These are phyloP conservation scores for Fusarium ramigenum DNA, from an alignment of 2,329 filamentous ascomycete species.

Conservation along the genomic window DNA sequence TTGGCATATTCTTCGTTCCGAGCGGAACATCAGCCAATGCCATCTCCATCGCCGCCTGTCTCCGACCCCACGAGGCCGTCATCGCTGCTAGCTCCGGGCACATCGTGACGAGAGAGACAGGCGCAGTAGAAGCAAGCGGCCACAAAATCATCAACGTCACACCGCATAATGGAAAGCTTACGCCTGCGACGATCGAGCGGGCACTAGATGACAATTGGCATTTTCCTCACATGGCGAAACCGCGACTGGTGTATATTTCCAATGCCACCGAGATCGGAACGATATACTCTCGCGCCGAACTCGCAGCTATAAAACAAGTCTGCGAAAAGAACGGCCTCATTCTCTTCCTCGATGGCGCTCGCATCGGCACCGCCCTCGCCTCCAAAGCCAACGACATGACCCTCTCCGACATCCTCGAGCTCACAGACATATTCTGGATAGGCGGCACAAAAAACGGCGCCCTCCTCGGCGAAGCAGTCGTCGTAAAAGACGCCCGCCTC, in stretches of 20 bases:
- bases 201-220: slow-evolving; percentile 59
- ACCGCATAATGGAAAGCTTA: slow-evolving; percentile 58
- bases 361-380: slow-evolving; percentile 55
- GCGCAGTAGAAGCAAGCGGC: slow-evolving; percentile 60
- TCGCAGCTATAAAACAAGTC: slow-evolving; percentile 52
- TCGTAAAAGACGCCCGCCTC: slow-evolving; percentile 54
- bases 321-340: slow-evolving; percentile 55
- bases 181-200: slow-evolving; percentile 52
- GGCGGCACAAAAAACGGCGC: slow-evolving; percentile 63
- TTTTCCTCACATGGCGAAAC: slow-evolving; percentile 62
- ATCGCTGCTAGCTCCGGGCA: slow-evolving; percentile 60
- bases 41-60: slow-evolving; percentile 61
- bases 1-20: slow-evolving; percentile 61
- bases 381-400: slow-evolving; percentile 55
- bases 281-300: slow-evolving; percentile 55
- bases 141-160: slow-evolving; percentile 62
- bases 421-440: slow-evolving; percentile 65
- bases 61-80: slow-evolving; percentile 61
- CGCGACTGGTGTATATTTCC: slow-evolving; percentile 61
- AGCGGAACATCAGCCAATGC: slow-evolving; percentile 62
- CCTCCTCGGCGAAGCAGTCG: slow-evolving; percentile 59
- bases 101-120: slow-evolving; percentile 60
- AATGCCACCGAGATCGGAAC: slow-evolving; percentile 62
- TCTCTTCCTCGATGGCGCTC: slow-evolving; percentile 59
- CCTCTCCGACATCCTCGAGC: slow-evolving; percentile 54